phyloP scores from a whole-genome alignment of 83 land plant species.

The Diphasiastrum complanatum region DNA sequence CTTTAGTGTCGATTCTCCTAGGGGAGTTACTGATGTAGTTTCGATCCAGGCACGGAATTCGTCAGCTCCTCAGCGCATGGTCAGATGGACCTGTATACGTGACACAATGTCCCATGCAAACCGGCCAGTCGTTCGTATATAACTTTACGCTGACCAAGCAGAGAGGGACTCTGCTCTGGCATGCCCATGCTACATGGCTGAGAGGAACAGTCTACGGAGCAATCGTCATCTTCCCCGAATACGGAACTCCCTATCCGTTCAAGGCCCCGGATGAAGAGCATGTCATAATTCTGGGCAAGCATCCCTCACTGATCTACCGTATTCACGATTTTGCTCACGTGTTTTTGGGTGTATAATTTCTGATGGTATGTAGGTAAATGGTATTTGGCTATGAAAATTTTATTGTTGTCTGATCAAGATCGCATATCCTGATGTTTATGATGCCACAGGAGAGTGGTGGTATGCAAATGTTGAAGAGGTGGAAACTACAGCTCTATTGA shows the following conservation, averaged over 20 bases:
- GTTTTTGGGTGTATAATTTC: neutral
- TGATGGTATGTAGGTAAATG: neutral
- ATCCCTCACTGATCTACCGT: neutral
- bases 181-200: conserved; percentile 17
- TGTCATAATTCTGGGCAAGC: neutral
- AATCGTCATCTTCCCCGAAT: conserved; percentile 4
- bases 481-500: neutral
- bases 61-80: conserved; percentile 14
- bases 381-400: neutral
- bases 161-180: conserved; percentile 13
- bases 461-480: conserved; percentile 16
- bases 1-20: no score
- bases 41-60: conserved; percentile 26
- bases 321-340: neutral
- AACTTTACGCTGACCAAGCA: neutral
- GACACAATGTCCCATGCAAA: conserved; percentile 7
- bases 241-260: conserved; percentile 9
- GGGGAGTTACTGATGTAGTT: no score
- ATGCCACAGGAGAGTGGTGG: conserved; percentile 23
- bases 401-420: neutral
- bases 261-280: conserved; percentile 2
- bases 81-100: conserved; percentile 13
- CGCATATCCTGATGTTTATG: neutral
- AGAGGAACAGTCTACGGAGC: conserved; percentile 19
- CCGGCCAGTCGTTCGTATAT: conserved; percentile 7